Conservation (phyloP, 805 yeast species). For the Candida chilensis region DNA sequence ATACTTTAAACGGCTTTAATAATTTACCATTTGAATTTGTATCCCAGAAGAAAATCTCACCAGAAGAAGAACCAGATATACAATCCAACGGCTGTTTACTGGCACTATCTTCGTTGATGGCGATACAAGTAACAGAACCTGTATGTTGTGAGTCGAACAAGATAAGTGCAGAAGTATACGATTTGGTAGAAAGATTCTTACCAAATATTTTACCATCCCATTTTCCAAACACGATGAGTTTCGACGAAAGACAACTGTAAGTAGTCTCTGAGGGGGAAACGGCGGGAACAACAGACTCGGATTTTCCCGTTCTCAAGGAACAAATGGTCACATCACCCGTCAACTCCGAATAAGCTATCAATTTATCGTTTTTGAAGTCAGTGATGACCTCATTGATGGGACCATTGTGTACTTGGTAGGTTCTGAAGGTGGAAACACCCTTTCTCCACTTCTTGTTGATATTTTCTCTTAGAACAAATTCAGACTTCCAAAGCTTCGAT, state of each 20-base stretch:
- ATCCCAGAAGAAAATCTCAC: slow-evolving; percentile 19
- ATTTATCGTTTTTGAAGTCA: slow-evolving; percentile 12
- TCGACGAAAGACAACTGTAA: slow-evolving; percentile 13
- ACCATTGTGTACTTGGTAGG: slow-evolving; percentile 8
- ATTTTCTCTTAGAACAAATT: slow-evolving; percentile 29
- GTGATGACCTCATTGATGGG: slow-evolving; percentile 11
- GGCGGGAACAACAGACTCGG: slow-evolving; percentile 7
- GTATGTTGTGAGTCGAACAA: slow-evolving; percentile 10
- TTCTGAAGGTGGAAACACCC: slow-evolving; percentile 11
- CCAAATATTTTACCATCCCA: slow-evolving; percentile 21
- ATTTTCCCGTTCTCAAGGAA: slow-evolving; percentile 11
- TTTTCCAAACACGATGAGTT: slow-evolving; percentile 15
- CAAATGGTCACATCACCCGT: slow-evolving; percentile 12
- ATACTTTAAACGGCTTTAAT: slow-evolving; percentile 5
- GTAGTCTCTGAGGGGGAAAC: slow-evolving; percentile 17
- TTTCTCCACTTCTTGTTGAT: slow-evolving; percentile 28
- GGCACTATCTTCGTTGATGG: slow-evolving; percentile 7
- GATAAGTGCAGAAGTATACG: slow-evolving; percentile 8
- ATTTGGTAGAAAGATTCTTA: slow-evolving; percentile 2
- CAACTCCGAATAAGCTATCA: slow-evolving; percentile 11
- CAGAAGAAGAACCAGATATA: slow-evolving; percentile 16
- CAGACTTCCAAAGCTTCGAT: slow-evolving; percentile 36
- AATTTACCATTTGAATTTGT: slow-evolving; percentile 8
- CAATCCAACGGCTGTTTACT: slow-evolving; percentile 15
- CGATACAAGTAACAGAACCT: slow-evolving; percentile 11